A percentile compares a stretch with the other conserved stretches of the same genome.
Evolutionary conservation across 2,329 filamentous ascomycete genomes (phyloP).

Genomic region (Hypoxylon sp.): DNA sequence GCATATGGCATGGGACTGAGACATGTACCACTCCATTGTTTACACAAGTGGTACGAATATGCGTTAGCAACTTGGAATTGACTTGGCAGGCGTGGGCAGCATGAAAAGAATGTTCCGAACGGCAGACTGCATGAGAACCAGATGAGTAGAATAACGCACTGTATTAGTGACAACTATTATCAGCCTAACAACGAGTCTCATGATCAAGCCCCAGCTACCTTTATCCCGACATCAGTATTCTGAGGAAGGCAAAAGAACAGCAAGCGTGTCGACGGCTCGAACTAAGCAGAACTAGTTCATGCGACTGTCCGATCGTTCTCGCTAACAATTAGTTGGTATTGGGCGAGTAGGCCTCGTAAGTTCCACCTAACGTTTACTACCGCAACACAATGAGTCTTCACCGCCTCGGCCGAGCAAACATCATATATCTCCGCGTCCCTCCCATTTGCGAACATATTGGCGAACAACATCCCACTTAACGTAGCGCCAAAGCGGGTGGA

Average conservation of each 20-base stretch:
- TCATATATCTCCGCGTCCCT: background rate
- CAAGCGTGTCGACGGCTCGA: background rate
- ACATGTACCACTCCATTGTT: background rate
- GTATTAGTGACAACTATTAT: background rate
- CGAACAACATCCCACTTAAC: background rate
- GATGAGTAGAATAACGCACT: background rate
- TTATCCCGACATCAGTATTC: background rate
- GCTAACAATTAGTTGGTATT: background rate
- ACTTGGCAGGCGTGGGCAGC: background rate
- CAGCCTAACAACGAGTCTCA: background rate
- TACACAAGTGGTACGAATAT: background rate
- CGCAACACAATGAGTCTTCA: slow-evolving; percentile 1
- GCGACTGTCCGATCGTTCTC: background rate
- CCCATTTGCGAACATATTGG: background rate
- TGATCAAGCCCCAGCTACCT: background rate
- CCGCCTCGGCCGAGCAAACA: slow-evolving; percentile 2
- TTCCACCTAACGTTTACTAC: background rate
- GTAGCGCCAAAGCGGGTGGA: background rate
- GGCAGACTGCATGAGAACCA: background rate
- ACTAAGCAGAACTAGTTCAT: background rate
- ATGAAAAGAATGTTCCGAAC: background rate
- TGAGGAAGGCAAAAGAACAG: background rate
- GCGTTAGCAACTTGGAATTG: background rate
- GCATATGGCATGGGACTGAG: background rate
- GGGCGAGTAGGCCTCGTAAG: background rate